These are phyloP conservation scores for Populus hybrid DNA, from an alignment of 441 rosid genomes.

Conservation along the genomic window DNA sequence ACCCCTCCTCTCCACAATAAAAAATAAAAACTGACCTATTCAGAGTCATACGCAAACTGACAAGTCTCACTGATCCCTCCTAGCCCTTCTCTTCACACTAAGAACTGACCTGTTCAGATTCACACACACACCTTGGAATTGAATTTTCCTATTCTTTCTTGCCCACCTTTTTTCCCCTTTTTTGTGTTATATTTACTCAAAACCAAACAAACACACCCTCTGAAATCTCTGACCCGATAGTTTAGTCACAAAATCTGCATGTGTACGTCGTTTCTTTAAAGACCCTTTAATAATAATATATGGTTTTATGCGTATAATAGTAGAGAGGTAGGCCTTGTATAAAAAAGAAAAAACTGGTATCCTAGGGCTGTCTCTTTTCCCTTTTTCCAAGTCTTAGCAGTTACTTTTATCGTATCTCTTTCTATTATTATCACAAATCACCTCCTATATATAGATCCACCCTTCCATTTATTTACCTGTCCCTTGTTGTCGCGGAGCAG, in stretches of 20 bases:
- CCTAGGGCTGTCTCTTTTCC: slow-evolving; percentile 11
- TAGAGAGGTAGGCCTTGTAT: neutral
- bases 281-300: neutral
- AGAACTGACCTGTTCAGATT: too few relatives aligned
- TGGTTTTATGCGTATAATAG: neutral
- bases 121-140: too few relatives aligned
- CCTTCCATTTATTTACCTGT: too few relatives aligned
- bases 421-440: too few relatives aligned
- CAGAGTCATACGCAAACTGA: slow-evolving; percentile 13
- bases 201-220: slow-evolving; percentile 43
- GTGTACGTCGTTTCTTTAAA: slow-evolving; percentile 54
- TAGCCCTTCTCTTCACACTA: too few relatives aligned
- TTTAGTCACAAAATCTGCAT: slow-evolving; percentile 71
- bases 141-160: too few relatives aligned
- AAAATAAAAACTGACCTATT: slow-evolving; percentile 18
- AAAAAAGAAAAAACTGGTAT: neutral
- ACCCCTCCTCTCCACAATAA: neutral
- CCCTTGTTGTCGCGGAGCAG: too few relatives aligned
- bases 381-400: slow-evolving; percentile 27
- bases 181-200: neutral
- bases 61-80: neutral
- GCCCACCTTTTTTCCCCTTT: neutral
- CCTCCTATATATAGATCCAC: too few relatives aligned
- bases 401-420: slow-evolving; percentile 28
- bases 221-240: slow-evolving; percentile 69